Evolutionary conservation across 108 stramenopile genomes (phyloP).

Genomic region (Cylindrotheca closterium): DNA sequence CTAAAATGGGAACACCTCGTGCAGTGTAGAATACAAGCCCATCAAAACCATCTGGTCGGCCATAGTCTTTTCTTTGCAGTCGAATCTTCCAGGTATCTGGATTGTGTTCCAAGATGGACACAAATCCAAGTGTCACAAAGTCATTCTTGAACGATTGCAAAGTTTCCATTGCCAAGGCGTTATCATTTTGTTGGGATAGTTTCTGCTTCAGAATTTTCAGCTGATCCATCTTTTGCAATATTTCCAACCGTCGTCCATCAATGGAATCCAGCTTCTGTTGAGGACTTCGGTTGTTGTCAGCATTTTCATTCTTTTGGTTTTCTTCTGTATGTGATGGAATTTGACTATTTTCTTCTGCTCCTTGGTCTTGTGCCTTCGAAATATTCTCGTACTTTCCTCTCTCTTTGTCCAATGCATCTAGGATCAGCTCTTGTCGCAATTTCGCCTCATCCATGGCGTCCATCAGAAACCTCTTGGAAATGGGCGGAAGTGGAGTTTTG

Average conservation of each 20-base stretch:
- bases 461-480: constrained; percentile 1
- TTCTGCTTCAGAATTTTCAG: too few relatives aligned
- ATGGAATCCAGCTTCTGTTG: neutral
- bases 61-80: constrained; percentile 1
- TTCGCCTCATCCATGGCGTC: neutral
- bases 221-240: too few relatives aligned
- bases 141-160: too few relatives aligned
- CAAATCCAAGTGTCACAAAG: too few relatives aligned
- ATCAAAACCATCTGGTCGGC: constrained; percentile 2
- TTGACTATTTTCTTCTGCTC: neutral
- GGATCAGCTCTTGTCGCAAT: neutral
- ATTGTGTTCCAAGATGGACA: neutral
- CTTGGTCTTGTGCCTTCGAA: neutral
- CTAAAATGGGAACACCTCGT: constrained; percentile 14
- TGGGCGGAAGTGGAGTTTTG: neutral
- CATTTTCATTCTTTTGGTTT: neutral
- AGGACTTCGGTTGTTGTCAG: neutral
- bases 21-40: constrained; percentile 7
- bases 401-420: constrained; percentile 3
- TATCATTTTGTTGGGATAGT: too few relatives aligned
- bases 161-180: too few relatives aligned
- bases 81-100: neutral
- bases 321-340: neutral
- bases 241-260: constrained; percentile 1
- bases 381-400: neutral